A percentile compares a stretch with the other conserved stretches of the same genome.
Conservation (phyloP, 805 yeast genomes). For the Yarrowia deformans region DNA sequence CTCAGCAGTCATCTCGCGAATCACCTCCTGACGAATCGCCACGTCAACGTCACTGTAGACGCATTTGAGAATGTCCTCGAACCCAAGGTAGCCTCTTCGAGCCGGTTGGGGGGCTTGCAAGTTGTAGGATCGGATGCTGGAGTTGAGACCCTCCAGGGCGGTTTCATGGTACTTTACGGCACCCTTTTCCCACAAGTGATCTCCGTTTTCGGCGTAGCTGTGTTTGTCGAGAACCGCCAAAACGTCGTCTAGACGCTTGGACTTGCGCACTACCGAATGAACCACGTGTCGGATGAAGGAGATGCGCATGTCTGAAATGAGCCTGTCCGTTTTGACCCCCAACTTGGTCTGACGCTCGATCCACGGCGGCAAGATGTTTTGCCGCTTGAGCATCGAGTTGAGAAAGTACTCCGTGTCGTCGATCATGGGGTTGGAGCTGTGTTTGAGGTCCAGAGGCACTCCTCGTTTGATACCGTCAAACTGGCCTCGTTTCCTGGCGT, state of each 20-base stretch:
- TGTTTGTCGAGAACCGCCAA: neutral
- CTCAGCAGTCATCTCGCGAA: constrained; percentile 16
- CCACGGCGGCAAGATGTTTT: constrained; percentile 90
- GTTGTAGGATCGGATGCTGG: constrained; percentile 63
- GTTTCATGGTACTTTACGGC: constrained; percentile 50
- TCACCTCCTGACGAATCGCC: constrained; percentile 37
- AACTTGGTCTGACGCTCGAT: constrained; percentile 76
- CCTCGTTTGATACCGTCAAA: constrained; percentile 73
- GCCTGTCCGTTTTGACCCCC: constrained; percentile 55
- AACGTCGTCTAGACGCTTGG: constrained; percentile 14
- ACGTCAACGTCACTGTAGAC: constrained; percentile 52
- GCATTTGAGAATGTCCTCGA: constrained; percentile 55
- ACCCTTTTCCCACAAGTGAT: constrained; percentile 52
- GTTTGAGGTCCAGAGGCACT: constrained; percentile 55
- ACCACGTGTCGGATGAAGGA: constrained; percentile 30
- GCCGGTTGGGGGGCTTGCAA: constrained; percentile 69
- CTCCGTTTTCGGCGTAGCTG: neutral
- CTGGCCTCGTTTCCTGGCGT: constrained; percentile 73
- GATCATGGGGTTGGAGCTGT: constrained; percentile 60
- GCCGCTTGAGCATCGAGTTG: constrained; percentile 73
- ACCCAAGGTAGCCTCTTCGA: constrained; percentile 60
- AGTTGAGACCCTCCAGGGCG: constrained; percentile 56
- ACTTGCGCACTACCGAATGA: neutral
- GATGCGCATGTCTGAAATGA: constrained; percentile 45
- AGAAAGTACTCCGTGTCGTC: constrained; percentile 79